Conservation (phyloP, 441 rosid genomes). For the Dalechampia spathulata region DNA sequence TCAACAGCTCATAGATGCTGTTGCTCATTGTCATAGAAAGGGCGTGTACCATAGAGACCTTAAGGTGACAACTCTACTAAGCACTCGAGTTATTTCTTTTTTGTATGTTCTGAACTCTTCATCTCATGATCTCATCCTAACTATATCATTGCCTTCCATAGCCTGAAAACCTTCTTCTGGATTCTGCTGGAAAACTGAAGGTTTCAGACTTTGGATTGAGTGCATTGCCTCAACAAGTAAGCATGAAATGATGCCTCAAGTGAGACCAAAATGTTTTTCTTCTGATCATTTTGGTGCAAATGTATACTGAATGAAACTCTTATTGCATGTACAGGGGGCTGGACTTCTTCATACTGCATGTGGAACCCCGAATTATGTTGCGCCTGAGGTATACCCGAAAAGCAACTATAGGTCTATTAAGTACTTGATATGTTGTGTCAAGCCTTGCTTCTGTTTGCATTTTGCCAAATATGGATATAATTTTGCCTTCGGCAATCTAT, state of each 20-base stretch:
- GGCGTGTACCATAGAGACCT: slow-evolving; percentile 95
- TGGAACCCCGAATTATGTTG: slow-evolving; percentile 97
- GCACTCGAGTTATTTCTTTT: no score
- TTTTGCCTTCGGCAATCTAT: no score
- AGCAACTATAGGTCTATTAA: neutral
- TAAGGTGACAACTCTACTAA: no score
- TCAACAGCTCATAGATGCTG: slow-evolving; percentile 91
- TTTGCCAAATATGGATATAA: no score
- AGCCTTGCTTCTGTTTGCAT: slow-evolving; percentile 9
- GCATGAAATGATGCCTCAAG: no score
- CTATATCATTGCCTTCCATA: slow-evolving; percentile 19
- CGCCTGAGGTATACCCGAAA: slow-evolving; percentile 63
- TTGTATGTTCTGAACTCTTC: slow-evolving; percentile 3
- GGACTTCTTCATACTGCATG: slow-evolving; percentile 81
- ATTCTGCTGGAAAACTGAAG: slow-evolving; percentile 65
- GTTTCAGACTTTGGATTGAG: slow-evolving; percentile 96
- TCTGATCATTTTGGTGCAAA: neutral
- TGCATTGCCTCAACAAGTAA: slow-evolving; percentile 80
- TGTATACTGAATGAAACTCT: slow-evolving; percentile 11
- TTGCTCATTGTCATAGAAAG: slow-evolving; percentile 79
- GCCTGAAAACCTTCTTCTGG: slow-evolving; percentile 97
- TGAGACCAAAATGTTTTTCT: no score
- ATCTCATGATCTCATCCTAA: slow-evolving; percentile 13
- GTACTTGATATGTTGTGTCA: slow-evolving; percentile 3
- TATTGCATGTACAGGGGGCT: slow-evolving; percentile 46